A percentile compares a stretch with the other conserved stretches of the same genome.
phyloP scores from a whole-genome alignment of 805 yeast genomes.

The Wickerhamiella parazyma region DNA sequence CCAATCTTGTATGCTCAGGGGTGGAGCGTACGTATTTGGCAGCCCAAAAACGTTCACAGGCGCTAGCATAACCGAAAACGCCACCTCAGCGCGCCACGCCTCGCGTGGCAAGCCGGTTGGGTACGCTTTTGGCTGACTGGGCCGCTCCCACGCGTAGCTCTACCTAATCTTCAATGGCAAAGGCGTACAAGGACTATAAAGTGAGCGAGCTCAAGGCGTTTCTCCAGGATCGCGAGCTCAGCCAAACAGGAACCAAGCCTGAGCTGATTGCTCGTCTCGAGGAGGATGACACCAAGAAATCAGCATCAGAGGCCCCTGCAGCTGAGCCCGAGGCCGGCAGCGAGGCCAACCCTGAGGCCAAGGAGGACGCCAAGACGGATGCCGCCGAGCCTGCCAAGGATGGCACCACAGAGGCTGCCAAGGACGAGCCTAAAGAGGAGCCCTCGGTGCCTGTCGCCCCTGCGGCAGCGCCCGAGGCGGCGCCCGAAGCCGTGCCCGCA shows the following conservation, averaged over 20 bases:
- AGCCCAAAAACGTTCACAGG: conserved; percentile 6
- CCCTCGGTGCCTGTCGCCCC: conserved; percentile 10
- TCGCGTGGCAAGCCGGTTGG: neutral
- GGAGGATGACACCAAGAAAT: conserved; percentile 34
- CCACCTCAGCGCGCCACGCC: neutral
- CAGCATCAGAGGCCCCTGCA: too few relatives aligned
- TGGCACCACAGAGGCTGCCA: conserved; percentile 1
- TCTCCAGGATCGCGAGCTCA: conserved; percentile 50
- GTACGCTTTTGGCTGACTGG: neutral
- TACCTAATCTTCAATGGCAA: neutral
- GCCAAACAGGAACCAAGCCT: conserved; percentile 67
- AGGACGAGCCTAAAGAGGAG: conserved; percentile 12
- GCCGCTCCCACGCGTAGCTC: too few relatives aligned
- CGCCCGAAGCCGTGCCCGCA: conserved; percentile 6
- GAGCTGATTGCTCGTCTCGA: conserved; percentile 55
- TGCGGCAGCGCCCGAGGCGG: conserved; percentile 16
- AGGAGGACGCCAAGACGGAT: conserved; percentile 9
- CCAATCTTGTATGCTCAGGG: conserved; percentile 7
- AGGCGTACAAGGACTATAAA: conserved; percentile 19
- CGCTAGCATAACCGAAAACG: conserved; percentile 1
- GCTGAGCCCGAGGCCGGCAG: neutral
- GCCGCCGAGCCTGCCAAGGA: conserved; percentile 18
- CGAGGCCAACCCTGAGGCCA: conserved; percentile 17
- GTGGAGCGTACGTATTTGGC: neutral
- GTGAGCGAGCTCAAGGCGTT: conserved; percentile 73